These are phyloP conservation scores for Termitomyces sp. DNA, from an alignment of 1,284 basidiomycete genomes.

Conservation along the genomic window DNA sequence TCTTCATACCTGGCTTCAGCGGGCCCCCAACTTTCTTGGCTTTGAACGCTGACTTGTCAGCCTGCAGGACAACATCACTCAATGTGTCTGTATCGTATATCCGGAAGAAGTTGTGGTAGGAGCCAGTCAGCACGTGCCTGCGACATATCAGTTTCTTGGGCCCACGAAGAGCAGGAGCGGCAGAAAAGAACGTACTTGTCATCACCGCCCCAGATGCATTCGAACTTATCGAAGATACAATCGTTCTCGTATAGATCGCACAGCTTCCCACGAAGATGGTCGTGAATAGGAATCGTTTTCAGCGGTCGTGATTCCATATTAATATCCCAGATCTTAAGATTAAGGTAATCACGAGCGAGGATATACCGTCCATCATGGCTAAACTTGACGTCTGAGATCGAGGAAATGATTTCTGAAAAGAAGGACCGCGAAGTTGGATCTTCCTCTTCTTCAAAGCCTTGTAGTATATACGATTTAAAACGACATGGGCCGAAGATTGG, in stretches of 20 bases:
- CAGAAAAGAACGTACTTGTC: slow-evolving; percentile 71
- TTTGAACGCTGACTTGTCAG: slow-evolving; percentile 99
- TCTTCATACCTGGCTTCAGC: slow-evolving; percentile 67
- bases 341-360: slow-evolving; percentile 94
- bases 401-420: slow-evolving; percentile 98
- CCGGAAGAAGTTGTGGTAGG: slow-evolving; percentile 99
- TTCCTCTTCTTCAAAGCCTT: slow-evolving; percentile 98
- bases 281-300: slow-evolving; percentile 98
- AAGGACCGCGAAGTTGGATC: slow-evolving; percentile 97
- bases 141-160: slow-evolving; percentile 8
- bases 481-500: slow-evolving; percentile 13
- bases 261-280: slow-evolving; percentile 94
- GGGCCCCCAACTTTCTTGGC: slow-evolving; percentile 95
- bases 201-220: slow-evolving; percentile 94
- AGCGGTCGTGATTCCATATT: slow-evolving; percentile 98
- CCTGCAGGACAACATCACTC: slow-evolving; percentile 92
- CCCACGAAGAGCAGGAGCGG: neutral
- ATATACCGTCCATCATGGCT: slow-evolving; percentile 97
- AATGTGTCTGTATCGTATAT: slow-evolving; percentile 94
- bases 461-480: slow-evolving; percentile 5
- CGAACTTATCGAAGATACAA: slow-evolving; percentile 99
- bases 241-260: slow-evolving; percentile 99
- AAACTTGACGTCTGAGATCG: slow-evolving; percentile 93
- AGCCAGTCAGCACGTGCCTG: slow-evolving; percentile 93
- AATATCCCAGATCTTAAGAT: slow-evolving; percentile 99